Base-by-base conservation (phyloP, 371 early-diverging fungal species). In the Mortierella sp. region DNA sequence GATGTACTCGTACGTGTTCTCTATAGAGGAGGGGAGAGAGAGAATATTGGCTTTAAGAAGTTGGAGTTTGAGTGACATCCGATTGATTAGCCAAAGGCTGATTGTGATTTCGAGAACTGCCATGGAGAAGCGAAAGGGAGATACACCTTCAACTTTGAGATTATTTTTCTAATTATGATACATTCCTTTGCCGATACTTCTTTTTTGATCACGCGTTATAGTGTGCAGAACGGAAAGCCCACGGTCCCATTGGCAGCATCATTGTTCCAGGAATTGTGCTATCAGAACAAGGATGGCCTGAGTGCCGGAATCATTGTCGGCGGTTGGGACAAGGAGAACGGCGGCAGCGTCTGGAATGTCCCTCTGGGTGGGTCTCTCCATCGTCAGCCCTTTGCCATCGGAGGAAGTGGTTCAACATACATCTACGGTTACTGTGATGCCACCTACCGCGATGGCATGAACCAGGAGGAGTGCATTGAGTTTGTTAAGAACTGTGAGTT, bases 341-440 rank as follows among this genome's bases (percentile, higher is more conserved):
- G 98, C n/a, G 96, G 96, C 11, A 89, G 94, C n/a, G 98, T 99
- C 42, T 99, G 96, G 90, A 94, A 94, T 77, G 94, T 99, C 47
- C 97, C 97, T 65, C 90, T 99, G 14, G 99, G 99, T 72, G 99
- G 99, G 14, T 96, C 97, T 16, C 80, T 99, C 58, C 97, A 98
- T 86, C 94, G 94, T 87, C 94, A 96, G 77, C 97, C 98, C 21
- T 99, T 96, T 92, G 95, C 99, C 11, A 97, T 99, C 88, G 99
- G 98, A 77, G 99, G 99, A 52, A 96, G 96, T 82, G 99, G 99
- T 45, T 99, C 99, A 38, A 94, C 96, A 14, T 99, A 96, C 89
- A 99, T 99, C 82, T 99, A 99, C 85, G 99, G 99, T 78, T 99
- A 96, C 89, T 99, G 99, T 88, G 99, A 99, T 91, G 91, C 97